Conservation (phyloP, 2,329 filamentous ascomycete species). For the Fusarium pseudoanthophilum region DNA sequence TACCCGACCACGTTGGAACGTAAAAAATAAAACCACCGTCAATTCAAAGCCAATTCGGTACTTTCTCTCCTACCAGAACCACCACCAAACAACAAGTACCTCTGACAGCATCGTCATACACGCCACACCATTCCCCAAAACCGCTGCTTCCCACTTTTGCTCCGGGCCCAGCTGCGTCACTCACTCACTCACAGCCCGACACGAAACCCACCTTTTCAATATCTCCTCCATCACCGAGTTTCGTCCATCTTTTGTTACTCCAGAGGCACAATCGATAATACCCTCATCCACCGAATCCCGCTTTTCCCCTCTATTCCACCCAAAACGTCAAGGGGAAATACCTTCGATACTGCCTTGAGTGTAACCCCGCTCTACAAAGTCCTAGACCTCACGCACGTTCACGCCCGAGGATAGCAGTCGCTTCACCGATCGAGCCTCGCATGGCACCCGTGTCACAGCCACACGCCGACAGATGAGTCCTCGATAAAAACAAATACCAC, state of each 20-base stretch:
- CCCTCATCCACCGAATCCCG: conserved; percentile 20
- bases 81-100: conserved; percentile 8
- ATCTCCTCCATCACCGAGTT: conserved; percentile 19
- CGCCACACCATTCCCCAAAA: conserved; percentile 39
- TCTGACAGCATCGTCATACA: conserved; percentile 40
- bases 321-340: background rate
- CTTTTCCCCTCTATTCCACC: background rate
- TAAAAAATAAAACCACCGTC: conserved; percentile 6
- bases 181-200: conserved; percentile 28
- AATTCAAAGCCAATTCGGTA: background rate
- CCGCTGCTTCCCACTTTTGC: conserved; percentile 44
- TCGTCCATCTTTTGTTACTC: conserved; percentile 6
- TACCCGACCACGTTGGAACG: conserved; percentile 17
- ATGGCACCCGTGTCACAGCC: conserved; percentile 35
- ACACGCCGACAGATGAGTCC: conserved; percentile 39
- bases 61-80: background rate
- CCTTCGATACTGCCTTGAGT: background rate
- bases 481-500: conserved; percentile 30
- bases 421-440: conserved; percentile 31
- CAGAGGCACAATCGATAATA: conserved; percentile 30
- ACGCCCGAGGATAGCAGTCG: conserved; percentile 3
- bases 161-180: conserved; percentile 34
- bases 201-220: conserved; percentile 32
- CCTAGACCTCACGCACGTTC: background rate
- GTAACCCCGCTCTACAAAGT: conserved; percentile 15